phyloP scores from a whole-genome alignment of 805 yeast genomes.

The Sugiyamaella americana region DNA sequence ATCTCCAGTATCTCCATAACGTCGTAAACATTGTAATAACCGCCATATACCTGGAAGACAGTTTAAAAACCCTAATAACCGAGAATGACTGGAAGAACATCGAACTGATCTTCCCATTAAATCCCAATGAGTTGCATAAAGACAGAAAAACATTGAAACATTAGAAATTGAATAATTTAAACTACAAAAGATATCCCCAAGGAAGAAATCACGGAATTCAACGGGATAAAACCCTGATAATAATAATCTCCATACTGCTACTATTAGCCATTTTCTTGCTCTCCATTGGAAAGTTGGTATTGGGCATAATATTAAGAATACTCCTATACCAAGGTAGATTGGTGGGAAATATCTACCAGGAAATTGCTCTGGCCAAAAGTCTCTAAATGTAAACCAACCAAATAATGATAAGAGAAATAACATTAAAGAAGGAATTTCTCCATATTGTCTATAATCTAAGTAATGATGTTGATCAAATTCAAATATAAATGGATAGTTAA shows the following conservation, averaged over 20 bases:
- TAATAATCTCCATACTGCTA: conserved; percentile 63
- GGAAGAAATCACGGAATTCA: conserved; percentile 87
- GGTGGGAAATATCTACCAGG: conserved; percentile 78
- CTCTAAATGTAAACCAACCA: conserved; percentile 68
- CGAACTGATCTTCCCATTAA: conserved; percentile 44
- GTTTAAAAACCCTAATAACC: conserved; percentile 74
- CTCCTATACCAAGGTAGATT: conserved; percentile 53
- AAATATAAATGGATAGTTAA: conserved; percentile 87
- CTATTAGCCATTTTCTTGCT: conserved; percentile 73
- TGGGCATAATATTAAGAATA: conserved; percentile 47
- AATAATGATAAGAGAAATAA: conserved; percentile 53
- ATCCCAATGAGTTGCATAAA: conserved; percentile 68
- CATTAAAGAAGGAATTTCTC: conserved; percentile 56
- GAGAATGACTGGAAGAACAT: conserved; percentile 65
- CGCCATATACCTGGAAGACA: conserved; percentile 89
- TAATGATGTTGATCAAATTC: conserved; percentile 71
- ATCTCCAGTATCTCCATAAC: conserved; percentile 89
- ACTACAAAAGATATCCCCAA: conserved; percentile 88
- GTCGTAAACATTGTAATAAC: conserved; percentile 80
- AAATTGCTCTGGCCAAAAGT: conserved; percentile 55
- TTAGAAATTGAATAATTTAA: conserved; percentile 85
- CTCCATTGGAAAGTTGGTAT: conserved; percentile 47
- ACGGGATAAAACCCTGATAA: conserved; percentile 89
- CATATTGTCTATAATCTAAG: conserved; percentile 58
- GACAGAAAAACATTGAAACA: conserved; percentile 76